phyloP scores from a whole-genome alignment of 2,329 filamentous ascomycete species.

The Cadophora malorum region DNA sequence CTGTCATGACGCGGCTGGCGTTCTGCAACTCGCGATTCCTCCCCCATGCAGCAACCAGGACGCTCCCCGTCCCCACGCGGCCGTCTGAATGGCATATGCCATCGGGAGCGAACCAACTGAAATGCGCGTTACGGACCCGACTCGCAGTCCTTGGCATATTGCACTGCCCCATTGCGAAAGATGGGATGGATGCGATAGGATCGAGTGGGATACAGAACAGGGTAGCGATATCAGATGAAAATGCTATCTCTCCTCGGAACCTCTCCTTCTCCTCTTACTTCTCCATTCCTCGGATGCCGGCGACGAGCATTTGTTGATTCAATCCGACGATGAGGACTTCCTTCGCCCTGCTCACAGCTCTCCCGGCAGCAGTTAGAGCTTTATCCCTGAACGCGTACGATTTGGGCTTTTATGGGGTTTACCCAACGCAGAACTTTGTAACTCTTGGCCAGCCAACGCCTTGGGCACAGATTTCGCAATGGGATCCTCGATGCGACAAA shows the following conservation, averaged over 20 bases:
- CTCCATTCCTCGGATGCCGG: neutral
- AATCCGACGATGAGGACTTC: slow-evolving; percentile 9
- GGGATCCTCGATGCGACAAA: slow-evolving; percentile 28
- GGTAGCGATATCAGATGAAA: slow-evolving; percentile 8
- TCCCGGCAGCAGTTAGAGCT: slow-evolving; percentile 20
- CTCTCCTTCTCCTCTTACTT: neutral
- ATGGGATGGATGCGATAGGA: neutral
- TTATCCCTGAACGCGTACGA: slow-evolving; percentile 27
- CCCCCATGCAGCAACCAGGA: neutral
- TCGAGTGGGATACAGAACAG: neutral
- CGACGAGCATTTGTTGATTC: slow-evolving; percentile 10
- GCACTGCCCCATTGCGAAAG: slow-evolving; percentile 10
- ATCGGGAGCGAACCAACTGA: neutral
- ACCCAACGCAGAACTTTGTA: slow-evolving; percentile 28
- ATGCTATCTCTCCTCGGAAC: neutral
- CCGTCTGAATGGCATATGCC: neutral
- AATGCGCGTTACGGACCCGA: neutral
- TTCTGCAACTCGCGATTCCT: slow-evolving; percentile 3
- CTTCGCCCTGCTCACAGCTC: slow-evolving; percentile 16
- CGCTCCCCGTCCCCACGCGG: neutral
- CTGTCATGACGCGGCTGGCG: slow-evolving; percentile 13
- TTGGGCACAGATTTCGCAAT: slow-evolving; percentile 22
- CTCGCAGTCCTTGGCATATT: slow-evolving; percentile 8
- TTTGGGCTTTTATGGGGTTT: slow-evolving; percentile 28
- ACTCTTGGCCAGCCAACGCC: slow-evolving; percentile 25